These are phyloP conservation scores for Rutstroemia sp. DNA, from an alignment of 2,329 filamentous ascomycete species.

Conservation along the genomic window DNA sequence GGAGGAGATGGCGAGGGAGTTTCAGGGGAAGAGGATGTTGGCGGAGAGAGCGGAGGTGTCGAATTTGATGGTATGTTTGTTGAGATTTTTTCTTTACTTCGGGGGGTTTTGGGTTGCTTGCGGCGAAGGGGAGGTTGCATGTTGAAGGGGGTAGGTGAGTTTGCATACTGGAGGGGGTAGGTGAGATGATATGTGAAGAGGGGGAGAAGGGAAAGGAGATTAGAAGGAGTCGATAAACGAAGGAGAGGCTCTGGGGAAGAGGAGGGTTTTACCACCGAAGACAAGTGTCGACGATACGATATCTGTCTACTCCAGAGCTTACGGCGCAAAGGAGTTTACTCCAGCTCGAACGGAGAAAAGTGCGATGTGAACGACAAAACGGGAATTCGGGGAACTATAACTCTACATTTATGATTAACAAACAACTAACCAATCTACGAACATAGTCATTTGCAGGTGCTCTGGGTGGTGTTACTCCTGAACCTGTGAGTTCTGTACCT, in stretches of 20 bases:
- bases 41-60: neutral
- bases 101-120: neutral
- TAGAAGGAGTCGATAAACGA: neutral
- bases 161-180: neutral
- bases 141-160: neutral
- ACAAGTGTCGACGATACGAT: too few relatives aligned
- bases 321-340: too few relatives aligned
- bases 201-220: neutral
- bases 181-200: neutral
- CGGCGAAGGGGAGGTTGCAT: neutral
- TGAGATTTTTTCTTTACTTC: neutral
- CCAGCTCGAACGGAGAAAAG: neutral
- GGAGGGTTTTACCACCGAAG: too few relatives aligned
- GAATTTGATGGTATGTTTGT: constrained; percentile 6
- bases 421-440: neutral
- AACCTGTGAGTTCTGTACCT: neutral
- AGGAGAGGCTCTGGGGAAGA: neutral
- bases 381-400: too few relatives aligned
- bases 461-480: neutral
- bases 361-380: neutral
- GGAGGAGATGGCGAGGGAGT: neutral
- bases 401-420: neutral
- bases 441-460: constrained; percentile 2
- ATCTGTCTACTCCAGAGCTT: too few relatives aligned
- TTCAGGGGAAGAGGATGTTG: neutral